These are phyloP conservation scores for Ilyonectria destructans DNA, from an alignment of 2,329 filamentous ascomycete genomes.

Conservation along the genomic window DNA sequence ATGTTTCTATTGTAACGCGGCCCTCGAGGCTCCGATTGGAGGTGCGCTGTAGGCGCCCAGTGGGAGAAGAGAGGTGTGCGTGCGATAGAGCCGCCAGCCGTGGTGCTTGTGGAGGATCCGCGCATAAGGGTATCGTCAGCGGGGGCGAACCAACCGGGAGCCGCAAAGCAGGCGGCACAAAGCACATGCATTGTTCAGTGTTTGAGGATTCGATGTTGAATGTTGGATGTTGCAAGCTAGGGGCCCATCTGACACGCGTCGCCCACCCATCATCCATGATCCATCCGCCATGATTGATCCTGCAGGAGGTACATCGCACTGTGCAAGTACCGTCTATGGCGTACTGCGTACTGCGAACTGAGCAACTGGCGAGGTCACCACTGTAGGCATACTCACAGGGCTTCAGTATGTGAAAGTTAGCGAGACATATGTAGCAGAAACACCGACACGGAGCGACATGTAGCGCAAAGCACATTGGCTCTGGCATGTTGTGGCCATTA, in stretches of 20 bases:
- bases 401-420: too few species aligned
- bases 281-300: not conserved
- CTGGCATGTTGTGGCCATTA: too few species aligned
- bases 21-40: constrained; percentile 4
- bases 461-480: not conserved
- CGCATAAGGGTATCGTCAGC: too few species aligned
- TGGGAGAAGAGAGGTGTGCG: too few species aligned
- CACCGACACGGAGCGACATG: not conserved
- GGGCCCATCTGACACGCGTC: constrained; percentile 49
- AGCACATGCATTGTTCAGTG: not conserved
- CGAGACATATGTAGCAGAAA: not conserved
- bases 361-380: too few species aligned
- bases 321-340: constrained; percentile 12
- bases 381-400: too few species aligned
- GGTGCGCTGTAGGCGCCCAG: not conserved
- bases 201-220: constrained; percentile 11
- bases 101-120: not conserved
- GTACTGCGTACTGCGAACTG: too few species aligned
- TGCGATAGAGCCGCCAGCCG: not conserved
- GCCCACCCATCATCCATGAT: constrained; percentile 24
- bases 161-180: not conserved
- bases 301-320: constrained; percentile 1
- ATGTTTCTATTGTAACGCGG: not conserved
- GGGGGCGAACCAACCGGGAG: not conserved
- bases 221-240: constrained; percentile 23